Conservation (phyloP, 164 flowering plant genomes). For the Aristolochia californica region DNA sequence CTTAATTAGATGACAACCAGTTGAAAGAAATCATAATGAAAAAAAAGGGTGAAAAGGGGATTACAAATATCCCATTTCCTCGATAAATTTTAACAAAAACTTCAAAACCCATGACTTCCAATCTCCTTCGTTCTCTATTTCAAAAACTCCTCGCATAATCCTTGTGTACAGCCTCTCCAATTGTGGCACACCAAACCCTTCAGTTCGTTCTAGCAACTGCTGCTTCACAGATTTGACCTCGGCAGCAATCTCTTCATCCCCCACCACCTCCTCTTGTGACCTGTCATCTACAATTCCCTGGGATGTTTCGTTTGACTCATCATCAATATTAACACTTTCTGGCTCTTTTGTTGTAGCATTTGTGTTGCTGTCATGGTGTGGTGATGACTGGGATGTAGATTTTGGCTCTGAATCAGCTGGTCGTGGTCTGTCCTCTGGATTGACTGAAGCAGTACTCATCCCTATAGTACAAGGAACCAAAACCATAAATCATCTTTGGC, state of each 20-base stretch:
- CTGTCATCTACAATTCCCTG: conserved; percentile 8
- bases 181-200: conserved; percentile 66
- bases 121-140: conserved; percentile 25
- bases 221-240: conserved; percentile 50
- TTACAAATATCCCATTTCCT: conserved; percentile 57
- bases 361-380: conserved; percentile 30
- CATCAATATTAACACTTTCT: conserved; percentile 15
- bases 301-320: conserved; percentile 17
- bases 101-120: conserved; percentile 40
- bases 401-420: conserved; percentile 22
- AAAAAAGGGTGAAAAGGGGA: conserved; percentile 1
- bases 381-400: conserved; percentile 10
- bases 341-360: conserved; percentile 19
- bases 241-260: conserved; percentile 33
- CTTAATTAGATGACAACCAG: not conserved
- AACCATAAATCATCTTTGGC: not conserved
- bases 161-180: conserved; percentile 81
- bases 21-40: not conserved
- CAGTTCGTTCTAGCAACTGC: conserved; percentile 40
- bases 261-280: conserved; percentile 31
- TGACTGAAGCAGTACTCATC: conserved; percentile 2
- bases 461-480: conserved; percentile 4
- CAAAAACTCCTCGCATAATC: conserved; percentile 59
- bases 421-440: conserved; percentile 34
- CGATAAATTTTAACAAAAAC: conserved; percentile 47